phyloP scores from a whole-genome alignment of 768 basidiomycete genomes.

The Xanthoconium stramineum region DNA sequence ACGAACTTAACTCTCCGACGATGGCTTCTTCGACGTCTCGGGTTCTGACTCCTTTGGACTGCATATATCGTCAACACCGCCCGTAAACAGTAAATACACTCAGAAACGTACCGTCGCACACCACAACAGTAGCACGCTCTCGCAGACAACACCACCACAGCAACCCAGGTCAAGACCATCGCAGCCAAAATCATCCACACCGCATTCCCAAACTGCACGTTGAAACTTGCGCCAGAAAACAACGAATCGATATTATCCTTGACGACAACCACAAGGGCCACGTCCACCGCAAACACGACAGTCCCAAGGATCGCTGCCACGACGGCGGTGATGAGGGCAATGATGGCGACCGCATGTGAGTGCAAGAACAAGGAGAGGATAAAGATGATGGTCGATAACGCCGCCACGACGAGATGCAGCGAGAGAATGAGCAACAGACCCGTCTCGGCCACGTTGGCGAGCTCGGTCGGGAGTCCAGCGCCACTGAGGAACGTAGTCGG shows the following conservation, averaged over 20 bases:
- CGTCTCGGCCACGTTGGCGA: slow-evolving; percentile 48
- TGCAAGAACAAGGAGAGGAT: slow-evolving; percentile 56
- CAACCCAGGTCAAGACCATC: slow-evolving; percentile 54
- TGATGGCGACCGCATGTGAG: slow-evolving; percentile 52
- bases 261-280: slow-evolving; percentile 57
- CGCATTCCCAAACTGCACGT: slow-evolving; percentile 58
- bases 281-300: slow-evolving; percentile 57
- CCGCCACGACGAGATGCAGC: slow-evolving; percentile 66
- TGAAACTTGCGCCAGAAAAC: slow-evolving; percentile 38
- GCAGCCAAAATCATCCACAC: slow-evolving; percentile 71
- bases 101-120: slow-evolving; percentile 39
- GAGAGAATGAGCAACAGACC: slow-evolving; percentile 54
- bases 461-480: slow-evolving; percentile 42
- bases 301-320: slow-evolving; percentile 52
- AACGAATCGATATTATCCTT: slow-evolving; percentile 40
- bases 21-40: neutral
- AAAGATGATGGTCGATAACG: slow-evolving; percentile 52
- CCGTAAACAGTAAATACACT: neutral
- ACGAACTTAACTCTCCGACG: neutral
- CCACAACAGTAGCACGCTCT: slow-evolving; percentile 69
- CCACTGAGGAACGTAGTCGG: slow-evolving; percentile 41
- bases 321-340: slow-evolving; percentile 57
- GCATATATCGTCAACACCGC: neutral
- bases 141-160: slow-evolving; percentile 58
- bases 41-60: slow-evolving; percentile 2